Percentiles rank a stretch among this genome's conserved stretches.
phyloP scores from a whole-genome alignment of 2,329 filamentous ascomycete genomes.

The Cercospora canescens region DNA sequence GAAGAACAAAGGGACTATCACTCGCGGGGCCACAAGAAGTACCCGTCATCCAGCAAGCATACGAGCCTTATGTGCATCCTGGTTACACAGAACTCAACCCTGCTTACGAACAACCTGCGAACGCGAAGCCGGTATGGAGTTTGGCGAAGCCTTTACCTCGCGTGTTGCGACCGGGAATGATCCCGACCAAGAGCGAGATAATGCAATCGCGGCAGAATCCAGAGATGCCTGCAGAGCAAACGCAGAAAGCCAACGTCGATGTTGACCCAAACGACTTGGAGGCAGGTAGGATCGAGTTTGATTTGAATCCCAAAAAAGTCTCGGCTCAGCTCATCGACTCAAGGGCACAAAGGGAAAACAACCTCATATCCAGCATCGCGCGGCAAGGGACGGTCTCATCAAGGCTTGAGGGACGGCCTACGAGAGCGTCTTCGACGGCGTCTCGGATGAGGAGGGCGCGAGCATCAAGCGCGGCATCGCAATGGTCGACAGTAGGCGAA shows the following conservation, averaged over 20 bases:
- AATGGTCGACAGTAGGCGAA: constrained; percentile 30
- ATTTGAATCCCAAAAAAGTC: constrained; percentile 41
- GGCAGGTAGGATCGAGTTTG: constrained; percentile 43
- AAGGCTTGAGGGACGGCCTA: constrained; percentile 18
- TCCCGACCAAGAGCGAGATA: constrained; percentile 41
- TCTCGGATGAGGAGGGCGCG: constrained; percentile 23
- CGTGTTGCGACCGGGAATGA: constrained; percentile 56
- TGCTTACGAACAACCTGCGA: constrained; percentile 53
- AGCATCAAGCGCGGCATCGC: constrained; percentile 14
- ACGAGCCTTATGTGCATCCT: constrained; percentile 47
- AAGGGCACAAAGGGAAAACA: constrained; percentile 39
- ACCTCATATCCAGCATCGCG: constrained; percentile 26
- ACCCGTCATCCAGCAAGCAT: constrained; percentile 21
- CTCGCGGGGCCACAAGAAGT: constrained; percentile 26
- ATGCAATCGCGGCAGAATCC: constrained; percentile 35
- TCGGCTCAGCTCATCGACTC: constrained; percentile 50
- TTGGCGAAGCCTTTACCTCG: constrained; percentile 56
- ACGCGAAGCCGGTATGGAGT: constrained; percentile 54
- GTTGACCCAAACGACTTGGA: constrained; percentile 47
- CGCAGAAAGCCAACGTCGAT: constrained; percentile 35
- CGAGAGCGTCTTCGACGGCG: constrained; percentile 26
- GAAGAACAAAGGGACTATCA: constrained; percentile 18
- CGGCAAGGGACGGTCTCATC: constrained; percentile 23
- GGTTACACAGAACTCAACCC: constrained; percentile 56
- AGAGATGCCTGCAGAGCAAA: constrained; percentile 27